Evolutionary conservation across 257 asterid genomes (phyloP).

Genomic region (Gentiana macrophylla): DNA sequence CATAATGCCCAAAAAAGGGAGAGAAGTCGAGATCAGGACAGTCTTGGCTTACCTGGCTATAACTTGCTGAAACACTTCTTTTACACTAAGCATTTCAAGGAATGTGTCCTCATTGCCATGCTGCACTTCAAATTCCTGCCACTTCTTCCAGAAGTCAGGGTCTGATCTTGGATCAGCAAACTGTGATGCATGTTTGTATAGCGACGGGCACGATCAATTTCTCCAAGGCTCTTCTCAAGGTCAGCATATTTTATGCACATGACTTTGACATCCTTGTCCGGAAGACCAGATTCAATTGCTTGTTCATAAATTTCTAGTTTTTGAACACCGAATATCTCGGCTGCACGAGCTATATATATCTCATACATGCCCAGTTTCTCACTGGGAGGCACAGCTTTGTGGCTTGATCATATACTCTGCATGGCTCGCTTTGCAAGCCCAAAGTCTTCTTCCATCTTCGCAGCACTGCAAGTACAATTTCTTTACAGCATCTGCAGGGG

Average conservation of each 20-base stretch:
- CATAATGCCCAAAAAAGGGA: no score
- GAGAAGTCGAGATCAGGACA: no score
- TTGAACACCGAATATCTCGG: constrained; percentile 84
- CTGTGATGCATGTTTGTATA: constrained; percentile 78
- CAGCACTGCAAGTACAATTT: constrained; percentile 83
- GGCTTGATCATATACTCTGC: constrained; percentile 82
- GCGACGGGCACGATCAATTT: constrained; percentile 72
- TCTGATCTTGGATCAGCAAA: constrained; percentile 85
- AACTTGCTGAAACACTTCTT: constrained; percentile 74
- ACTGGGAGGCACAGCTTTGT: constrained; percentile 81
- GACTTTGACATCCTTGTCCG: constrained; percentile 70
- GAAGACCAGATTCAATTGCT: constrained; percentile 86
- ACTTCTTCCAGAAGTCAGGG: constrained; percentile 77
- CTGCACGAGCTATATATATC: constrained; percentile 86
- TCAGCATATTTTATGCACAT: constrained; percentile 93
- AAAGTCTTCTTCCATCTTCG: constrained; percentile 85
- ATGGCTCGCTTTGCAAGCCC: constrained; percentile 94
- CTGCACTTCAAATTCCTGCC: constrained; percentile 92
- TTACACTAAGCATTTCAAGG: constrained; percentile 78
- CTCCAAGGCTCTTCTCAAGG: constrained; percentile 88
- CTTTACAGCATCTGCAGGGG: constrained; percentile 88
- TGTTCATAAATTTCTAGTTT: constrained; percentile 86
- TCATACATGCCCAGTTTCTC: constrained; percentile 93
- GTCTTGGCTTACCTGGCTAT: constrained; percentile 50
- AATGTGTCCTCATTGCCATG: constrained; percentile 93